Conservation (phyloP, 805 yeast genomes). For the Teunomyces aglyptinius region DNA sequence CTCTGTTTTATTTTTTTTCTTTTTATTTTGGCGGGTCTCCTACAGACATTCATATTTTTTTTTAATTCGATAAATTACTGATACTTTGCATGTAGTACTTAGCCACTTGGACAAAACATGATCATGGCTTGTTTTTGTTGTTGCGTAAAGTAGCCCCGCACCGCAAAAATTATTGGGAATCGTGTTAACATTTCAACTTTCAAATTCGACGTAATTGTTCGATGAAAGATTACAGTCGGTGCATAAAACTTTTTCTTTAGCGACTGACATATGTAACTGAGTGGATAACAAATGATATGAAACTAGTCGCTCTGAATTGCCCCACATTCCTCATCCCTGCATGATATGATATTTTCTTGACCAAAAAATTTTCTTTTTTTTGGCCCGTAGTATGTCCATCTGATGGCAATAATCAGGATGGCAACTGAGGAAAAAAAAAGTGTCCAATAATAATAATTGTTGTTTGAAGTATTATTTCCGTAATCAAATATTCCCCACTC, state of each 20-base stretch:
- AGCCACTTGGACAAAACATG: not conserved
- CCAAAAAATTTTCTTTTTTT: too few species aligned
- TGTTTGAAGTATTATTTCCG: not conserved
- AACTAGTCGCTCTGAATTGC: not conserved
- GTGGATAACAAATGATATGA: too few species aligned
- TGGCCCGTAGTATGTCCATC: too few species aligned
- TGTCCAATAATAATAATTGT: not conserved
- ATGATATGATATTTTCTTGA: not conserved
- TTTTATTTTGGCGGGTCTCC: not conserved
- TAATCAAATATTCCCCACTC: too few species aligned
- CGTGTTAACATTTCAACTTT: too few species aligned
- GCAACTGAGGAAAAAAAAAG: not conserved
- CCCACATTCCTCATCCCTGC: not conserved
- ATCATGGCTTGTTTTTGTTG: not conserved
- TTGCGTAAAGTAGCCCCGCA: too few species aligned
- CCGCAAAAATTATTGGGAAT: too few species aligned
- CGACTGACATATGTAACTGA: too few species aligned
- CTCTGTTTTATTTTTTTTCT: not conserved
- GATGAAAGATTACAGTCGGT: too few species aligned
- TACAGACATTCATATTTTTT: not conserved
- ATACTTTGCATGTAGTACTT: not conserved
- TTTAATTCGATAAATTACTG: not conserved
- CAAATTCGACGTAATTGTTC: too few species aligned
- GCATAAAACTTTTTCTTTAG: too few species aligned
- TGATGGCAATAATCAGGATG: not conserved